phyloP scores from a whole-genome alignment of 163 green algal genomes.

The Coccomyxa subellipsoidea region DNA sequence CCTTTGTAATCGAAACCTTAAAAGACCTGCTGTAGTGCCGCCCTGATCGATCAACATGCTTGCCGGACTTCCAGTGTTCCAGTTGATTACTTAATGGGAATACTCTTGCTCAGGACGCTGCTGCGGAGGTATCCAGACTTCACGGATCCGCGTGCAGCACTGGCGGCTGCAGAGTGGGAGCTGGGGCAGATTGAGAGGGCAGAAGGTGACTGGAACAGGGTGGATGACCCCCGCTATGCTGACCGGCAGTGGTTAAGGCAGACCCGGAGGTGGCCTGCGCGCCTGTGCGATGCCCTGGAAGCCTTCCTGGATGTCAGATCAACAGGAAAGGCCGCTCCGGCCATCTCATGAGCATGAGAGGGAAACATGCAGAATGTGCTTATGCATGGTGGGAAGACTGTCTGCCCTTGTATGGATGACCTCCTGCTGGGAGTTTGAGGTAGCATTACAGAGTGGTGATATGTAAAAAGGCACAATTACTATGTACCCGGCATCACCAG shows the following conservation, averaged over 20 bases:
- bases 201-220: constrained; percentile 72
- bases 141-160: constrained; percentile 77
- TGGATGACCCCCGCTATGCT: constrained; percentile 62
- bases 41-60: too few relatives aligned
- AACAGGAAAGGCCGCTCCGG: not conserved
- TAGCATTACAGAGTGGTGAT: too few relatives aligned
- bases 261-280: constrained; percentile 78
- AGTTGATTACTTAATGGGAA: not conserved
- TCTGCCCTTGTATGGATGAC: too few relatives aligned
- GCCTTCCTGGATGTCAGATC: constrained; percentile 14
- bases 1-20: too few relatives aligned
- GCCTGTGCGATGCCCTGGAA: constrained; percentile 54
- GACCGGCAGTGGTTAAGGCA: constrained; percentile 70
- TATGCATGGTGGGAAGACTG: too few relatives aligned
- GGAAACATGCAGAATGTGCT: too few relatives aligned
- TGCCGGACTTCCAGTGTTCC: too few relatives aligned
- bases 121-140: constrained; percentile 88
- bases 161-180: constrained; percentile 85
- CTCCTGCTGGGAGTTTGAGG: too few relatives aligned
- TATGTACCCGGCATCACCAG: not conserved
- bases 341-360: not conserved
- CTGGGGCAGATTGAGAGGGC: constrained; percentile 74
- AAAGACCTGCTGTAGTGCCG: too few relatives aligned
- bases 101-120: constrained; percentile 47
- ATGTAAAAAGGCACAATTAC: not conserved